These are phyloP conservation scores for Dactylellina sp. DNA, from an alignment of 2,329 filamentous ascomycete genomes.

Conservation along the genomic window DNA sequence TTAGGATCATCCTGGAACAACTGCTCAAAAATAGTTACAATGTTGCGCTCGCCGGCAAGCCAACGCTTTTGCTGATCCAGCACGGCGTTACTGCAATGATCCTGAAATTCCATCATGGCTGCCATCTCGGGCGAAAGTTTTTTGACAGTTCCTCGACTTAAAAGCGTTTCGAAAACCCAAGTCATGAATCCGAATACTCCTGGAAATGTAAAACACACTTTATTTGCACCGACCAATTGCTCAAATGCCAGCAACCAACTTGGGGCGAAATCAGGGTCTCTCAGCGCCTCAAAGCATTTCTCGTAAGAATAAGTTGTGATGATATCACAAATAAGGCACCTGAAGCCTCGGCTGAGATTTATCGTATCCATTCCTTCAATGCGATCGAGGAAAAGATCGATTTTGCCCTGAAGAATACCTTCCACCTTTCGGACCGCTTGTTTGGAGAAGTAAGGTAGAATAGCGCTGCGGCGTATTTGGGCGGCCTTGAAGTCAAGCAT, in stretches of 20 bases:
- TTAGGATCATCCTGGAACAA: constrained; percentile 33
- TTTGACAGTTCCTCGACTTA: constrained; percentile 15
- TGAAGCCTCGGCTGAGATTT: constrained; percentile 22
- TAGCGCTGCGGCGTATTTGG: constrained; percentile 23
- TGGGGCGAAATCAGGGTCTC: constrained; percentile 24
- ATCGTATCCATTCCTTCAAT: constrained; percentile 18
- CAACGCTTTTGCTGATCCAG: constrained; percentile 28
- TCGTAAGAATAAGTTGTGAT: constrained; percentile 38
- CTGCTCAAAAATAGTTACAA: constrained; percentile 30
- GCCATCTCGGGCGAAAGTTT: constrained; percentile 35
- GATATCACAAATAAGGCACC: constrained; percentile 32
- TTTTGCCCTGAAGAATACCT: constrained; percentile 15
- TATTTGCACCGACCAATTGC: constrained; percentile 19
- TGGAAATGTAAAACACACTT: constrained; percentile 26
- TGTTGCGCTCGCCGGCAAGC: constrained; percentile 28
- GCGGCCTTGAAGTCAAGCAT: constrained; percentile 29
- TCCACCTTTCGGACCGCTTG: constrained; percentile 22
- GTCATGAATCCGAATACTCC: constrained; percentile 20
- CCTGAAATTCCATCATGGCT: constrained; percentile 29
- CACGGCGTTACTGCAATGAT: constrained; percentile 20
- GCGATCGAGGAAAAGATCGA: constrained; percentile 29
- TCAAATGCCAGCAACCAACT: constrained; percentile 24
- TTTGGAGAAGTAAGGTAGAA: constrained; percentile 41
- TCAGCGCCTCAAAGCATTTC: constrained; percentile 28
- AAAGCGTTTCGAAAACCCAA: constrained; percentile 26